Evolutionary conservation across 1,139 yeast genomes (phyloP).

Genomic region (Pneumocystis canis): DNA sequence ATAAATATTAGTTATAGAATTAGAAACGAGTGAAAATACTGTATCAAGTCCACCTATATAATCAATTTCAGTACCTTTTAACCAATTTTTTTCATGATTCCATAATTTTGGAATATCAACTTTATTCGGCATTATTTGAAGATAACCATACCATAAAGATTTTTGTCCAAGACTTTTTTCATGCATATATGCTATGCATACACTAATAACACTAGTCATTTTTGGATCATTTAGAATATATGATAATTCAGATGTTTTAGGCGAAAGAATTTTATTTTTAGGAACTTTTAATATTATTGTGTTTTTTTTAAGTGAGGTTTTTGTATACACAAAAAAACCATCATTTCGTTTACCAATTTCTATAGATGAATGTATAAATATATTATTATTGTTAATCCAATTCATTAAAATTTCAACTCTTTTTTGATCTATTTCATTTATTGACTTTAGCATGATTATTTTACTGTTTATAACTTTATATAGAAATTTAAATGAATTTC

Average conservation of each 20-base stretch:
- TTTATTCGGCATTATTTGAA: conserved; percentile 37
- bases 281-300: conserved; percentile 12
- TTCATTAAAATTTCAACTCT: background rate
- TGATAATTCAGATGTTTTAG: conserved; percentile 40
- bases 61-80: conserved; percentile 57
- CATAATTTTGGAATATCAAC: conserved; percentile 51
- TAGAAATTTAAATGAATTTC: no score
- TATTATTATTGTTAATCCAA: background rate
- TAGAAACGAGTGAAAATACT: conserved; percentile 23
- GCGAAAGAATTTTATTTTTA: conserved; percentile 13
- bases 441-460: background rate
- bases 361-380: background rate
- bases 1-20: conserved; percentile 18
- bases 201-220: conserved; percentile 42
- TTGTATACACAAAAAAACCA: background rate
- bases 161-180: conserved; percentile 40
- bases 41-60: conserved; percentile 47
- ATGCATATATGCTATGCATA: conserved; percentile 56
- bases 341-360: background rate
- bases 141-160: conserved; percentile 68
- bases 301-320: background rate
- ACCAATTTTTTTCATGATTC: conserved; percentile 36
- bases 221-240: conserved; percentile 44
- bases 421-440: background rate
- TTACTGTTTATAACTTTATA: background rate